Percentiles rank a stretch among this genome's conserved stretches.
phyloP scores from a whole-genome alignment of 805 yeast genomes.

The Trichomonascus vanleenenianus region DNA sequence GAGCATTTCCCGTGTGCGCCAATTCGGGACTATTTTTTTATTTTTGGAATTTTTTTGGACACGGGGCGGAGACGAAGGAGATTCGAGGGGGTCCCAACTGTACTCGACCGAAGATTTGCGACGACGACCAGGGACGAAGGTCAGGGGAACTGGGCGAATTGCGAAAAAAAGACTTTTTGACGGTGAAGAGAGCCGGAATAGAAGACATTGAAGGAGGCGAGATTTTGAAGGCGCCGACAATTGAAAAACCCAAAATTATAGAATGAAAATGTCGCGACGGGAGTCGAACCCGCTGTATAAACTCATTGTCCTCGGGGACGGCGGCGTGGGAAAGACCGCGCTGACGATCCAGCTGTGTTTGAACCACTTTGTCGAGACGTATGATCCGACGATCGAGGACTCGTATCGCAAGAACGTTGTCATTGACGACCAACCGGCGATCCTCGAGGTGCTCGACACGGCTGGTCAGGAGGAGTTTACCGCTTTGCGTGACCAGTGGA shows the following conservation, averaged over 20 bases:
- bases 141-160: no score
- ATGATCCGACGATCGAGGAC: conserved; percentile 91
- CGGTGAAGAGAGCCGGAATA: no score
- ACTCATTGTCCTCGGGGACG: conserved; percentile 95
- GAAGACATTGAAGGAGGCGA: no score
- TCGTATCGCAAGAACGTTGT: conserved; percentile 67
- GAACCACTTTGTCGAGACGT: conserved; percentile 92
- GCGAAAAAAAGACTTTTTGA: no score
- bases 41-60: no score
- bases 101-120: no score
- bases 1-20: no score
- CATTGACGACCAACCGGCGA: conserved; percentile 67
- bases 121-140: no score
- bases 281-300: conserved; percentile 44
- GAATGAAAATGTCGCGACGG: conserved; percentile 11
- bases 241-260: no score
- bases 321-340: conserved; percentile 98
- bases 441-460: conserved; percentile 82
- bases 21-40: no score
- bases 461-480: conserved; percentile 88
- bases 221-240: no score
- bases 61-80: not conserved
- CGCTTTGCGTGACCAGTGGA: conserved; percentile 72
- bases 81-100: no score
- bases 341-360: conserved; percentile 71